Evolutionary conservation across 2,329 filamentous ascomycete species (phyloP).

Genomic region (Ceratocystis diversiconidia): DNA sequence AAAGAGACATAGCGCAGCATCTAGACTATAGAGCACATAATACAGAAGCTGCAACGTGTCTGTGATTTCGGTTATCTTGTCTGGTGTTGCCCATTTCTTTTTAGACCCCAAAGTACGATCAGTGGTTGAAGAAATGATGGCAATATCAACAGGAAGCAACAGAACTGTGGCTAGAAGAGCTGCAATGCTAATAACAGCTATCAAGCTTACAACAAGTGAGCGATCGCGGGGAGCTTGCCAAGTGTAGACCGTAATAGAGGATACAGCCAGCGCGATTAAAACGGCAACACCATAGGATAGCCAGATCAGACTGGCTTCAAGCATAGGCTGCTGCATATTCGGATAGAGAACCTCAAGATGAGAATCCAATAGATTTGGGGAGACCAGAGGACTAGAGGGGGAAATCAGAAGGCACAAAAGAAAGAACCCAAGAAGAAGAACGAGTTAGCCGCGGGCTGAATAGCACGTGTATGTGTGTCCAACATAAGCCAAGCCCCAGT

Average conservation of each 20-base stretch:
- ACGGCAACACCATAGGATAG: slow-evolving; percentile 78
- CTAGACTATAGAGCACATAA: slow-evolving; percentile 82
- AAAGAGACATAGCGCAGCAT: slow-evolving; percentile 76
- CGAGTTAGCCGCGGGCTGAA: background rate
- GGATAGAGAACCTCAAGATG: background rate
- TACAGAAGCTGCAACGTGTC: slow-evolving; percentile 77
- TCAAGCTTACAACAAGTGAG: slow-evolving; percentile 63
- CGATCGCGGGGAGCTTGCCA: slow-evolving; percentile 85
- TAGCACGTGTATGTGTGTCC: background rate
- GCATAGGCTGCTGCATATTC: background rate
- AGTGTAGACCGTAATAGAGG: slow-evolving; percentile 73
- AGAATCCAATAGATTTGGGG: background rate
- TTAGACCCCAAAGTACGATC: slow-evolving; percentile 62
- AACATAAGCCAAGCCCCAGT: background rate
- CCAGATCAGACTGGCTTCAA: slow-evolving; percentile 78
- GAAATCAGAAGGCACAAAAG: background rate
- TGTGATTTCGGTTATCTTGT: slow-evolving; percentile 63
- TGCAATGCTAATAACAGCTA: slow-evolving; percentile 77
- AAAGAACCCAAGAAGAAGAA: background rate
- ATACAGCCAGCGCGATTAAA: slow-evolving; percentile 58
- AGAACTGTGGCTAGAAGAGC: slow-evolving; percentile 82
- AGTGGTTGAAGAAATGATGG: slow-evolving; percentile 79
- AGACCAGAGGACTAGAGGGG: background rate
- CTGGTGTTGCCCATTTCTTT: slow-evolving; percentile 87
- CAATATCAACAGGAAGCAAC: slow-evolving; percentile 87